Evolutionary conservation across 768 basidiomycete genomes (phyloP).

Genomic region (Sarcodon sp.): DNA sequence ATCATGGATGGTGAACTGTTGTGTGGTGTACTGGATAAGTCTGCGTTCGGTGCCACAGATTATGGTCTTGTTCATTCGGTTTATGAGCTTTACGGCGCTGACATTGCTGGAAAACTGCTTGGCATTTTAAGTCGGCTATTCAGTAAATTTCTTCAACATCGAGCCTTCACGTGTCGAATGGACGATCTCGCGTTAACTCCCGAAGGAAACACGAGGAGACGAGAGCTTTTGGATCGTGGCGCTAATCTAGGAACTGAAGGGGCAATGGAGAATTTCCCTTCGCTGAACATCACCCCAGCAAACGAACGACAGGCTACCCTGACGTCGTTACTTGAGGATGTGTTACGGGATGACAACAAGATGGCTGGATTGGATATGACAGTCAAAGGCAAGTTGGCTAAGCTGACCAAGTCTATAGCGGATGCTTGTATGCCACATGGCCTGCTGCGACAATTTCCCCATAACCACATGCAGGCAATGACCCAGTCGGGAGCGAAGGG

Average conservation of each 20-base stretch:
- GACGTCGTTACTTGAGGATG: constrained; percentile 69
- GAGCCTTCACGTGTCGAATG: constrained; percentile 97
- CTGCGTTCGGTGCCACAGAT: constrained; percentile 91
- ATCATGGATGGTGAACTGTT: constrained; percentile 91
- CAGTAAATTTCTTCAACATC: constrained; percentile 93
- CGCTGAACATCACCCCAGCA: constrained; percentile 36
- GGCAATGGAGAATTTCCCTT: constrained; percentile 85
- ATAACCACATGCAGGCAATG: constrained; percentile 99
- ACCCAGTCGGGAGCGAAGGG: constrained; percentile 97
- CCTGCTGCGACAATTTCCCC: constrained; percentile 86
- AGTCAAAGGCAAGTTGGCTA: constrained; percentile 74
- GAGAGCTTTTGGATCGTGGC: constrained; percentile 52
- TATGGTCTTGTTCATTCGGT: constrained; percentile 96
- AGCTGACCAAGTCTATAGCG: constrained; percentile 83
- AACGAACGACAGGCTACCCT: constrained; percentile 47
- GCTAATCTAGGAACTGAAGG: constrained; percentile 71
- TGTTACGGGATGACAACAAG: constrained; percentile 89
- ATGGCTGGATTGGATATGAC: constrained; percentile 96
- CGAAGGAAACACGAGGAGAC: constrained; percentile 61
- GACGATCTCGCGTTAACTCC: constrained; percentile 89
- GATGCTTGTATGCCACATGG: constrained; percentile 79
- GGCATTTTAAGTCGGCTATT: constrained; percentile 90
- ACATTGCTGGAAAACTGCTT: constrained; percentile 79
- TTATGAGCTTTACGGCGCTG: constrained; percentile 89
- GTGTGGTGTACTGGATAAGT: constrained; percentile 92